Evolutionary conservation across 345 rosid genomes (phyloP), one percentile per base, ranked within the genome.

Genomic region (Aurinia saxatilis): DNA sequence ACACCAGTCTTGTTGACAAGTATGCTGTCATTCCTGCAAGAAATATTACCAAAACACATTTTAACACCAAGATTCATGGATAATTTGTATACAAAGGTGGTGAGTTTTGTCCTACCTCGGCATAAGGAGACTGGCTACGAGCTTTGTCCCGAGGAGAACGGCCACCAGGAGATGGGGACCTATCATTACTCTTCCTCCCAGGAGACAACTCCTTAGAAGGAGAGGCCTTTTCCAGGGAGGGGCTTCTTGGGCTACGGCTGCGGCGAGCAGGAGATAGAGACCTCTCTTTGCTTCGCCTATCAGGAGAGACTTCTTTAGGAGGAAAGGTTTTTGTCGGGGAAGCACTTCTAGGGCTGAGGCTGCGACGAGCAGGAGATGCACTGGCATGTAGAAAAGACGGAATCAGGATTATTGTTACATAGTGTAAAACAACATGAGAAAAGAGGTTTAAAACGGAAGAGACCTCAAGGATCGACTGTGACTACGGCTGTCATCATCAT

Each of bases 381-480:
- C 81, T 80, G 60, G 57, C 53, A 47, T 36, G 11, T 19, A 8
- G 48, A 57, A 58, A 74, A 6, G 34, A 12, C 21, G 37, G 18
- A 23, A 68, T 45, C 63, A 65, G 56, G 6, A 56, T 13, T 15
- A 21, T 0, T 54, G 23, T 5, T 6, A 51, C 29, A 29, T 13
- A 29, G 29, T 13, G 46, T 14, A 60, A 31, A 29, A 38, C 9
- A 60, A 33, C 21, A 62, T 12, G 7, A 34, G 5, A 61, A 11
- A 0, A 40, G 3, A 52, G 9, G 35, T 12, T 49, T 2, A 40
- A 12, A 37, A 41, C 34, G 39, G 12, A 31, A 30, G 66, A 56
- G 25, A 84, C 89, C 89, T 84, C 50, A 76, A 57, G 7, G 84
- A 83, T 53, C 78, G 78, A 72, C 85, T 81, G 34, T n/a, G 50